Base-by-base conservation (phyloP, 345 rosid genomes). In the Passiflora organensis region DNA sequence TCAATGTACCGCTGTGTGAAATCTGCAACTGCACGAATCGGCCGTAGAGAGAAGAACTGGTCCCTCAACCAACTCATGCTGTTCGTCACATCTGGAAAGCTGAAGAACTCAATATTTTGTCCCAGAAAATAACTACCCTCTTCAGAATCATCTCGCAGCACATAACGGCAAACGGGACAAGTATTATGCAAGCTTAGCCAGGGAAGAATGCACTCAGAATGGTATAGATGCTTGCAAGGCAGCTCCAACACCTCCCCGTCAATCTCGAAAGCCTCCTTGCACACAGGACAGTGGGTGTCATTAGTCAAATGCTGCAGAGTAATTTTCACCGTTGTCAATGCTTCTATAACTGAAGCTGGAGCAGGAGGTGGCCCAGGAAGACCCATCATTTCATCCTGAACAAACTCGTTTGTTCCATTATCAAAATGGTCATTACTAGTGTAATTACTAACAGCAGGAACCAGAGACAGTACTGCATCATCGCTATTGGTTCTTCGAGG, bases 151-250 rank as follows among this genome's bases (percentile, higher is more conserved):
- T 56, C 65, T 0, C 19, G n/a, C 18, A 87, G 58, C 63, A 68
- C 65, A 11, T 32, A 65, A 0, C 95, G 91, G 51, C 96, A 91
- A 36, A 85, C 80, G 0, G 91, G 97, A 53, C 96, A 87, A 0
- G 89, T 83, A 25, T 80, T 83, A 59, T 82, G 84, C 47, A 83
- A 59, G 59, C 54, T 71, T 59, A 91, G 56, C 96, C 96, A 87
- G 4, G 96, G 89, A 5, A 78, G 34, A 39, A 91, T 80, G 63
- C 97, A 87, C 6, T 65, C 81, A 0, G 81, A 59, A 71, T 91
- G 95, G 19, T 83, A 91, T 42, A 83, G 48, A 69, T 91, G 97
- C 52, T 73, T 61, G 67, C 97, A 87, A 8, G 80, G 78, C 67
- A 87, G 54, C 67, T 77, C 84, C 63, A 62, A 78, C 1, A 51